A percentile compares a stretch with the other conserved stretches of the same genome.
Evolutionary conservation across 352 stramenopile species (phyloP).

Genomic region (Globisporangium nagaii): DNA sequence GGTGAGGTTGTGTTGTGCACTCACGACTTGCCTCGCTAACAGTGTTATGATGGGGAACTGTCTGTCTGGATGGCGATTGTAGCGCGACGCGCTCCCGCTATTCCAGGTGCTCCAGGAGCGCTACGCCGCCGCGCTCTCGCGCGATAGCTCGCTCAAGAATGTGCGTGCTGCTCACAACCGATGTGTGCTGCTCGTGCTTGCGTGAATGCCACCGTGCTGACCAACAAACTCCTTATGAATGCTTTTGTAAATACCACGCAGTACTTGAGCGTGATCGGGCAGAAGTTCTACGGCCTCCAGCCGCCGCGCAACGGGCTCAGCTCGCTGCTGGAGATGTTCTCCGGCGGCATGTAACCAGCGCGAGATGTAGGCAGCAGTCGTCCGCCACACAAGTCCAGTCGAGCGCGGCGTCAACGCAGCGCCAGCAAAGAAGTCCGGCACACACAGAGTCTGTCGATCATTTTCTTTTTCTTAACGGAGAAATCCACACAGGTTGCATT

Average conservation of each 20-base stretch:
- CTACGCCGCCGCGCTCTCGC: constrained; percentile 65
- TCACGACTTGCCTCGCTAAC: not conserved
- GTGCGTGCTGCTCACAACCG: constrained; percentile 43
- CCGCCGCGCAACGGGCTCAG: constrained; percentile 70
- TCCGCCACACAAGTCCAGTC: too few species aligned
- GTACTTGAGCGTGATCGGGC: constrained; percentile 81
- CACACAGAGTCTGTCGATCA: not conserved
- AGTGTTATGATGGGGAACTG: too few species aligned
- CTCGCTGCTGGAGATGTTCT: constrained; percentile 84
- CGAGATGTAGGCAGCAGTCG: too few species aligned
- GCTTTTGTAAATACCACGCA: constrained; percentile 11
- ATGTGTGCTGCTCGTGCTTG: too few species aligned
- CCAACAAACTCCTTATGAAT: not conserved
- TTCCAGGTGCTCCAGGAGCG: constrained; percentile 87
- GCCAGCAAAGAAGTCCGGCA: too few species aligned
- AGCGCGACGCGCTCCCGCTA: constrained; percentile 79
- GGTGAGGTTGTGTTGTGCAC: too few species aligned
- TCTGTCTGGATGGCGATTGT: not conserved
- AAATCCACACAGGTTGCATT: not conserved
- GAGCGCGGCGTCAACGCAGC: too few species aligned
- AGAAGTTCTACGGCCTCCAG: constrained; percentile 86
- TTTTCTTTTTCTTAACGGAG: not conserved
- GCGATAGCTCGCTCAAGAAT: constrained; percentile 68
- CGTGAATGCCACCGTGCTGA: not conserved
- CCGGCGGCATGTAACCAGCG: constrained; percentile 52